Evolutionary conservation across 2,329 filamentous ascomycete genomes (phyloP).

Genomic region (Alternaria triticimaculans): DNA sequence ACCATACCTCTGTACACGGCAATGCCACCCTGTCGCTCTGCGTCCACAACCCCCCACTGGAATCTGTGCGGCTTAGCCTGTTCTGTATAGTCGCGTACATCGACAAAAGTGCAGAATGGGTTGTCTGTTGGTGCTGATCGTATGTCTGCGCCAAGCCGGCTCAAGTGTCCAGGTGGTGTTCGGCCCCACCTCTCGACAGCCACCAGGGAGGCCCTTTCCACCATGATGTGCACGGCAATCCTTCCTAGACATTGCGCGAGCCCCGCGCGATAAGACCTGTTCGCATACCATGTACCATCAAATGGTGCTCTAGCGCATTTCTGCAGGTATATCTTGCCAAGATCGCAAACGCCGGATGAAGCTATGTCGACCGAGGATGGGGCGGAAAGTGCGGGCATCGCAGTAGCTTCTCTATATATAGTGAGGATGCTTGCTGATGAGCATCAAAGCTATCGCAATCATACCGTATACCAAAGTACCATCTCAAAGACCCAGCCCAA

Average conservation of each 20-base stretch:
- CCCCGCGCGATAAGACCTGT: not conserved
- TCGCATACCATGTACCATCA: not conserved
- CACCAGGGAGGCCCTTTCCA: not conserved
- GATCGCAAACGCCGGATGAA: not conserved
- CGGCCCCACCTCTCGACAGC: not conserved
- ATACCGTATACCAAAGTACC: no score
- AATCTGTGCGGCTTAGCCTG: not conserved
- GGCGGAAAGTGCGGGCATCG: slow-evolving; percentile 4
- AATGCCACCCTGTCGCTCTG: no score
- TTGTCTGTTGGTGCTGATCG: not conserved
- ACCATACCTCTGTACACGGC: not conserved
- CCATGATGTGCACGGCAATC: not conserved
- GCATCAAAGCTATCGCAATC: no score
- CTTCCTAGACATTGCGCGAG: not conserved
- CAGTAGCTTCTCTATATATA: not conserved
- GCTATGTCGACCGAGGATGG: slow-evolving; percentile 5
- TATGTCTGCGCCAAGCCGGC: not conserved
- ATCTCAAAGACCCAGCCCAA: no score
- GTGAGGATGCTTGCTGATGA: not conserved
- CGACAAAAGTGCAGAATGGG: not conserved
- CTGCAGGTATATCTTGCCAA: not conserved
- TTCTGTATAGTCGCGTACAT: not conserved
- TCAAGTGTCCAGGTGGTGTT: not conserved
- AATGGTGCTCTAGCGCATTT: not conserved
- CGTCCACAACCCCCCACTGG: not conserved